phyloP scores from a whole-genome alignment of 805 yeast species.

The Myxozyma lipomycoides region DNA sequence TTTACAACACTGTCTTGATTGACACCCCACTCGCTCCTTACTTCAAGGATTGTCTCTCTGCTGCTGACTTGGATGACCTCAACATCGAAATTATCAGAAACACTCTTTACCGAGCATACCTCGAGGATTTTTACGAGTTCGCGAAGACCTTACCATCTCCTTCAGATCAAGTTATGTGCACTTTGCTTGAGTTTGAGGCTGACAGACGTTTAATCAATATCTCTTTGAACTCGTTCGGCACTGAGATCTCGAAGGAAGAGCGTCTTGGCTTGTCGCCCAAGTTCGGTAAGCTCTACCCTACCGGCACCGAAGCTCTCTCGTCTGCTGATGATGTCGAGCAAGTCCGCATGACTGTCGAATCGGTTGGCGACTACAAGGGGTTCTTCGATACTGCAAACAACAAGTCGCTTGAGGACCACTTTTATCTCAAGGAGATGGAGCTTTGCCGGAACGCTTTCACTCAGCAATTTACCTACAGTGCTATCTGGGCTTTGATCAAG shows the following conservation, averaged over 20 bases:
- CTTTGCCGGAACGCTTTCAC: conserved; percentile 89
- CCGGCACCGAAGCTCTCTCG: conserved; percentile 61
- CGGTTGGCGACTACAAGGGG: conserved; percentile 35
- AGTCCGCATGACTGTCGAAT: conserved; percentile 35
- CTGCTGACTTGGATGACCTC: conserved; percentile 80
- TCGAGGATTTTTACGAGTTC: conserved; percentile 78
- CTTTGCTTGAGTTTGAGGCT: conserved; percentile 82
- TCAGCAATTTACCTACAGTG: conserved; percentile 76
- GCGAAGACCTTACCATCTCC: conserved; percentile 66
- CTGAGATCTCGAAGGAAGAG: conserved; percentile 72
- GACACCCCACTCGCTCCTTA: conserved; percentile 98
- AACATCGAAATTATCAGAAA: conserved; percentile 94
- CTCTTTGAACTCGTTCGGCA: conserved; percentile 79
- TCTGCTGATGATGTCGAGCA: conserved; percentile 82
- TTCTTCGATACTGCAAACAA: conserved; percentile 44
- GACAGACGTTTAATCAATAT: conserved; percentile 93
- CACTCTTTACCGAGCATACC: conserved; percentile 84
- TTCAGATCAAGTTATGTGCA: conserved; percentile 73
- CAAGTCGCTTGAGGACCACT: conserved; percentile 86
- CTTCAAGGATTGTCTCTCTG: conserved; percentile 81
- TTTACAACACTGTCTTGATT: conserved; percentile 85
- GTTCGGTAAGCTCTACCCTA: conserved; percentile 76
- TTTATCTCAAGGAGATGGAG: conserved; percentile 88
- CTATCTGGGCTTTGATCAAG: conserved; percentile 95
- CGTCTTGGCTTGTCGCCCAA: conserved; percentile 70